Evolutionary conservation across 176 grass and related monocot species (phyloP).

Genomic region (Juncus effusus): DNA sequence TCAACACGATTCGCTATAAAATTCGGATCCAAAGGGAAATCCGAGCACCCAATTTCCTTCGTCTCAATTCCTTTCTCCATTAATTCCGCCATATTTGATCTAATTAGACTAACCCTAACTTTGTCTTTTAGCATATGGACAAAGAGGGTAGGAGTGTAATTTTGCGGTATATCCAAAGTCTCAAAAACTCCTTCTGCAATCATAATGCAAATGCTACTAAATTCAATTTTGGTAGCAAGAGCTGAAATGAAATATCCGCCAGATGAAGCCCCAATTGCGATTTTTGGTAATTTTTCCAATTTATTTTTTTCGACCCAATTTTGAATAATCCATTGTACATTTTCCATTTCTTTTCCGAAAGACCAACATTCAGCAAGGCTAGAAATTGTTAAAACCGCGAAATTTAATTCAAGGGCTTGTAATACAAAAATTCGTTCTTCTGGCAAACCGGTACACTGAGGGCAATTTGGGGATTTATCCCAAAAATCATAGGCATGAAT

Average conservation of each 20-base stretch:
- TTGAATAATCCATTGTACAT: constrained; percentile 63
- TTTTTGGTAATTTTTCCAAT: constrained; percentile 51
- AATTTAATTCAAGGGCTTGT: constrained; percentile 51
- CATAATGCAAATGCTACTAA: constrained; percentile 65
- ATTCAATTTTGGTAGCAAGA: constrained; percentile 55
- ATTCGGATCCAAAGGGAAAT: constrained; percentile 46
- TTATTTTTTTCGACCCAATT: constrained; percentile 55
- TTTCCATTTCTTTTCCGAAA: constrained; percentile 40
- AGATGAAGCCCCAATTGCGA: constrained; percentile 70
- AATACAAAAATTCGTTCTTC: constrained; percentile 76
- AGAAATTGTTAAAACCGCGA: constrained; percentile 64
- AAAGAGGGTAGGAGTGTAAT: constrained; percentile 79
- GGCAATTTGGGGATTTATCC: constrained; percentile 60
- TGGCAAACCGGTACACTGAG: constrained; percentile 62
- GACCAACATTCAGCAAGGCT: constrained; percentile 77
- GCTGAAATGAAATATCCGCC: constrained; percentile 84
- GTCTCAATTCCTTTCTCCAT: constrained; percentile 40
- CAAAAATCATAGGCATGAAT: constrained; percentile 80
- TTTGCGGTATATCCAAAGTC: constrained; percentile 32
- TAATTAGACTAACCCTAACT: constrained; percentile 31
- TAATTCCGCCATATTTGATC: constrained; percentile 41
- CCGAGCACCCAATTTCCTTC: constrained; percentile 52
- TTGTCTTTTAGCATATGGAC: constrained; percentile 85
- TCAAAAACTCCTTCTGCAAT: constrained; percentile 75
- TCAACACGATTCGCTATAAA: constrained; percentile 49